Evolutionary conservation across 345 rosid species (phyloP), one percentile per base, ranked within the genome.

Genomic region (Populus nigra): DNA sequence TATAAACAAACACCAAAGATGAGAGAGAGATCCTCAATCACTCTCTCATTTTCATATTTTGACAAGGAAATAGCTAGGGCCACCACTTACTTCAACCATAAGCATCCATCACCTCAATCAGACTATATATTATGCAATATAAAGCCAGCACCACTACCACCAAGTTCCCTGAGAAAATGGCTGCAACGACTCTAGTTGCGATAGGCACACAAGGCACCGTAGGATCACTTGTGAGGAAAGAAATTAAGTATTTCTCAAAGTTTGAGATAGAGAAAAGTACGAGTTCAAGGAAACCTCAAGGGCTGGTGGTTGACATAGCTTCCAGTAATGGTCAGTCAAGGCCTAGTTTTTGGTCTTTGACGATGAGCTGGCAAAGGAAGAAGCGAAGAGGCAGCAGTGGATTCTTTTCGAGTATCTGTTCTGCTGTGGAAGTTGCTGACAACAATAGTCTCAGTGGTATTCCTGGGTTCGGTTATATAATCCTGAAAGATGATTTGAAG

Each of bases 191-290:
- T 84, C 97, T 80, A 22, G 85, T 91, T 29, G 90, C 94, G 10
- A 84, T 92, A 43, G 98, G 98, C 68, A 91, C 96, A 10, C 80
- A 88, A 81, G 98, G 98, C 57, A 94, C 93, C 0, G 87, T 94
- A 5, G 98, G 96, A 80, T 89, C 96, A 12, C 91, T 92, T 49
- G 85, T 92, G 4, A 90, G 88, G 81, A 89, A 85, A 83, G 97
- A 94, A 73, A 91, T 94, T 27, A 96, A 94, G 63, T 87, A 87
- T 74, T 92, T 92, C 86, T 84, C 81, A 85, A 88, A 68, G 80
- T 76, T 83, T 33, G 88, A 85, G 73, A 17, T 69, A 49, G 83
- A 79, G 8, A 62, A 35, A 50, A 33, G 45, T 23, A 78, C 75
- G 20, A 79, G 86, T 79, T 77, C 82, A 31, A 59, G 77, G 76